phyloP scores from a whole-genome alignment of 1,284 basidiomycete species.

The Neotropicomus parvogracilis region DNA sequence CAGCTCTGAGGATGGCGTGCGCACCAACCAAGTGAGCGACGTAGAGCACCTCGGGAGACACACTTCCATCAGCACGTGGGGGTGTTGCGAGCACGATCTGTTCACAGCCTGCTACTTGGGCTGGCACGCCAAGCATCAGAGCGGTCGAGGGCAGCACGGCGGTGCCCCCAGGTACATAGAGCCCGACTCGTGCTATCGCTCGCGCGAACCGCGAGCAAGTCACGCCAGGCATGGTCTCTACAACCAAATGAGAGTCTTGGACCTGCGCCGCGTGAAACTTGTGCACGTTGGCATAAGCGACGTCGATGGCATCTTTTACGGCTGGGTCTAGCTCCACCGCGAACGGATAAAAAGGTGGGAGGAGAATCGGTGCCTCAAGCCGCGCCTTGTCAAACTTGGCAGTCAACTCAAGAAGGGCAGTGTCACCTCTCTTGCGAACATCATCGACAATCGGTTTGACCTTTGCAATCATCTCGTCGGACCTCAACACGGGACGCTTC shows the following conservation, averaged over 20 bases:
- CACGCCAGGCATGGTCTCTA: conserved; percentile 98
- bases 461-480: conserved; percentile 91
- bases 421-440: conserved; percentile 83
- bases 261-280: conserved; percentile 88
- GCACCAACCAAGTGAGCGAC: conserved; percentile 88
- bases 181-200: conserved; percentile 90
- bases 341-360: conserved; percentile 70
- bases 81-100: conserved; percentile 95
- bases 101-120: conserved; percentile 94
- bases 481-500: conserved; percentile 88
- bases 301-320: conserved; percentile 84
- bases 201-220: conserved; percentile 91
- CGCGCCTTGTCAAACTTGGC: conserved; percentile 88
- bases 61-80: conserved; percentile 84
- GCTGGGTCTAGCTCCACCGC: conserved; percentile 54
- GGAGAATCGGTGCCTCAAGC: conserved; percentile 59
- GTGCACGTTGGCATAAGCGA: conserved; percentile 89
- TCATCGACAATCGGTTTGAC: conserved; percentile 93
- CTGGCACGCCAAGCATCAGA: conserved; percentile 96
- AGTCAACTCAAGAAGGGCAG: conserved; percentile 84
- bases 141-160: conserved; percentile 96
- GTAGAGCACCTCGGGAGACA: conserved; percentile 95
- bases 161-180: conserved; percentile 98
- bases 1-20: conserved; percentile 85
- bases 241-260: conserved; percentile 66